Evolutionary conservation across 1,284 basidiomycete species (phyloP).

Genomic region (Leccinum solheimii): DNA sequence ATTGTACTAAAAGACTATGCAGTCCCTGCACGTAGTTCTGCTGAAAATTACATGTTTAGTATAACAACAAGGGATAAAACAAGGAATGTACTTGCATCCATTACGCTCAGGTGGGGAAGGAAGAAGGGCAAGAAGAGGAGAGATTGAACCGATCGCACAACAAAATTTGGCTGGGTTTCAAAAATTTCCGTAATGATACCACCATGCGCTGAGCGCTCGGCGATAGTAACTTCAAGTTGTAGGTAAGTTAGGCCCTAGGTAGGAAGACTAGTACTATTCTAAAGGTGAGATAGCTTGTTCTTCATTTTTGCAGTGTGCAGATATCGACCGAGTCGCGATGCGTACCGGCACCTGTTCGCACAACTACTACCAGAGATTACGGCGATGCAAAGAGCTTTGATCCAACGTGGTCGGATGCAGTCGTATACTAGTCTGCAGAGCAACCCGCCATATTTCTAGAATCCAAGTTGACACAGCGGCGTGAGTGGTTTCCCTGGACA

Average conservation of each 20-base stretch:
- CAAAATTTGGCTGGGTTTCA: conserved; percentile 39
- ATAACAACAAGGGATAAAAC: neutral
- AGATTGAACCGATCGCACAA: conserved; percentile 25
- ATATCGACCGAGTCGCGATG: too few species aligned
- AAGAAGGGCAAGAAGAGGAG: conserved; percentile 15
- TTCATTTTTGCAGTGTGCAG: too few species aligned
- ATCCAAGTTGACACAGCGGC: conserved; percentile 2
- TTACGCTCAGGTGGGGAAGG: conserved; percentile 13
- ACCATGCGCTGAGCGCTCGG: neutral
- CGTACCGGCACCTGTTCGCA: neutral
- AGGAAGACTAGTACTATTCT: too few species aligned
- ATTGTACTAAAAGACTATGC: conserved; percentile 82
- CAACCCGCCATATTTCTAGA: neutral
- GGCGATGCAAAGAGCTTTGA: neutral
- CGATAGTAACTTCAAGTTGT: neutral
- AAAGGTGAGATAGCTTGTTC: too few species aligned
- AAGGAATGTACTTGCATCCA: conserved; percentile 31
- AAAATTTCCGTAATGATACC: conserved; percentile 23
- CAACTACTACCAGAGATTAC: neutral
- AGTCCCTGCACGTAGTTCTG: conserved; percentile 73
- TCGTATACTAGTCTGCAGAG: neutral
- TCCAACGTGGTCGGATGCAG: neutral
- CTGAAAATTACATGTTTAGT: conserved; percentile 37
- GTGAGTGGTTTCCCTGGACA: conserved; percentile 8
- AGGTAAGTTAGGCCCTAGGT: too few species aligned